Base-by-base conservation (phyloP, 306 rosid genomes). In the Cucumis hystrix region DNA sequence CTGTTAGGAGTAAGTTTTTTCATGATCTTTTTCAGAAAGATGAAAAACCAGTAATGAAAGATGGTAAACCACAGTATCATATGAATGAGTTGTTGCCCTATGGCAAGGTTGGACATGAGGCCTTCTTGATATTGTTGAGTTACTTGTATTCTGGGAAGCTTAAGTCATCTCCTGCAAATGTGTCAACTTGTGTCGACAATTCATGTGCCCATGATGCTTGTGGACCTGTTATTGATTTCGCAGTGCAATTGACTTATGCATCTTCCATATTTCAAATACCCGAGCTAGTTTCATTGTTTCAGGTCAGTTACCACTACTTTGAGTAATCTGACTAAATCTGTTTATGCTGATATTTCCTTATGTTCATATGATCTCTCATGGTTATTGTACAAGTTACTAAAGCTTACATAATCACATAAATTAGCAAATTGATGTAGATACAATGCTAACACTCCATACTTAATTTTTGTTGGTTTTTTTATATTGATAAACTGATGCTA, bases 71-170 rank as follows among this genome's bases (percentile, higher is more conserved):
- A 23, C 83, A 79, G 43, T 87, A 85, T 60, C 13, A 8, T 47
- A 79, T 85, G 74, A 52, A 47, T 67, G 89, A 85, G 25, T 45
- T 82, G 81, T 59, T 87, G 80, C 91, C 91, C 66, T 78, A 85
- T 80, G 91, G 91, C 20, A 76, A 80, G 45, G 68, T 87, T 83
- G 87, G 91, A 58, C 63, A 78, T 16, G 91, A 87, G 17, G 91
- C 88, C 43, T 87, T 85, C 80, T 59, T 64, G 77, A 80, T 87
- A 71, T 85, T 85, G 78, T 70, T 87, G 85, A 75, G 60, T 86
- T 87, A 87, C 65, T 73, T 82, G 30, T 87, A 87, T 72, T 74
- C 91, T 1, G 91, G 86, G 23, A 87, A 83, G 84, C 77, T 82
- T 74, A 85, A 82, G 85, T 77, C 86, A 51, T 82, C 86, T 71